Base-by-base conservation (phyloP, 2,329 filamentous ascomycete genomes). In the Westerdykella ornata region DNA sequence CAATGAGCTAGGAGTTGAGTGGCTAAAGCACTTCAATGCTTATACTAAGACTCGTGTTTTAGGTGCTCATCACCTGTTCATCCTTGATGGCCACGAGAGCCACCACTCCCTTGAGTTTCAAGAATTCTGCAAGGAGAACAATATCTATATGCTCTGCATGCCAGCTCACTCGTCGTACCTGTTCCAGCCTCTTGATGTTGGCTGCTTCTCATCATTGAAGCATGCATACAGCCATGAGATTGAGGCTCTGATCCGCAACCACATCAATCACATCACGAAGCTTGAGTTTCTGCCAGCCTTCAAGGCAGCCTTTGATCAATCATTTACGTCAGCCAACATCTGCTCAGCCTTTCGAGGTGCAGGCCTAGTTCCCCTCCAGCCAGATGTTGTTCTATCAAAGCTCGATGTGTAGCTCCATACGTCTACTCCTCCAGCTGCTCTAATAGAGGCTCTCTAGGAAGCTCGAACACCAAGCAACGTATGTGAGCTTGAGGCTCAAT, bases 171-270 rank as follows among this genome's bases (percentile, higher is more conserved):
- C 51, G 20, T 70, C 60, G 41, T 51, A 70, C 53, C 38, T 66
- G 13, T 57, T 66, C 15, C 56, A 72, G 51, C 66, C 62, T 37
- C 62, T 71, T 38, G 56, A 70, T 59, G 49, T 69, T 32, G 54
- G 52, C 17, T 63, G 53, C 48, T 71, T 70, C 52, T 42, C 52
- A 38, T 50, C 56, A 15, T 51, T 69, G n/a, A 69, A 68, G 49
- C 36, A 38, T 12, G 45, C 44, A 41, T 67, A 68, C 43, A 33
- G 59, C 30, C 32, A 49, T 22, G 17, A 57, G 40, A 53, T 69
- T 35, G 43, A 56, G 42, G 38, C 35, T 13, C 54, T 63, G 35
- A 60, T 62, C 11, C 46, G 53, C 39, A 35, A 43, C 37, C 28
- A 51, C 41, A 58, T 62, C 37, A 60, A 56, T 43, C 46, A 62